These are phyloP conservation scores for Gastrolobium bilobum DNA, from an alignment of 306 rosid genomes.

Conservation along the genomic window DNA sequence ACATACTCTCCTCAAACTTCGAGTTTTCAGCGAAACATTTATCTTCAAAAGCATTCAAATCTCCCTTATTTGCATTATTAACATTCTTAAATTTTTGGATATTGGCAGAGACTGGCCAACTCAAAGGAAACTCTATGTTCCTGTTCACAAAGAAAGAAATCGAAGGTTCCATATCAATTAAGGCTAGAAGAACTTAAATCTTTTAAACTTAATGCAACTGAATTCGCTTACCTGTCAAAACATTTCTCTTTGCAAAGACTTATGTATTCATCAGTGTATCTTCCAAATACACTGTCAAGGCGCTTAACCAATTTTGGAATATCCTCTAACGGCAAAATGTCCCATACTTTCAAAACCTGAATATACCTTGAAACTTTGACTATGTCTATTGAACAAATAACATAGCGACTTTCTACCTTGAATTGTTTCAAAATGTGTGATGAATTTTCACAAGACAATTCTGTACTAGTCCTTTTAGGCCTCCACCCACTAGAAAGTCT, in stretches of 20 bases:
- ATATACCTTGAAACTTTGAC: conserved; percentile 42
- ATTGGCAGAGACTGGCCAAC: conserved; percentile 55
- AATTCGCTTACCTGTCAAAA: conserved; percentile 54
- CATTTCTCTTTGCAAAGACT: conserved; percentile 57
- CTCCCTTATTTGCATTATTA: conserved; percentile 28
- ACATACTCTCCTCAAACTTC: conserved; percentile 66
- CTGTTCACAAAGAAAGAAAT: conserved; percentile 38
- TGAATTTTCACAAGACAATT: conserved; percentile 52
- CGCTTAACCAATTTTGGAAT: conserved; percentile 55
- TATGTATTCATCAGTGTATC: conserved; percentile 62
- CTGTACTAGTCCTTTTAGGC: conserved; percentile 48
- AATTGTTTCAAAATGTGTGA: conserved; percentile 54
- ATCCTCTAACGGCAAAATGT: conserved; percentile 61
- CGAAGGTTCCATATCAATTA: neutral
- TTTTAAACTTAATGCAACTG: neutral
- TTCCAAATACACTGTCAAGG: conserved; percentile 53
- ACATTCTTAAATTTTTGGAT: conserved; percentile 48
- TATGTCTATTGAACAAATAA: conserved; percentile 66
- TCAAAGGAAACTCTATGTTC: conserved; percentile 58
- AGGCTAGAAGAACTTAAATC: neutral
- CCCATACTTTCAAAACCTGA: conserved; percentile 78
- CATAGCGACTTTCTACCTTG: conserved; percentile 58
- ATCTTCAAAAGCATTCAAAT: conserved; percentile 43
- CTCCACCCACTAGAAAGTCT: conserved; percentile 75
- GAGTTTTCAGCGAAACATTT: conserved; percentile 58